Percentiles rank a stretch among this genome's conserved stretches.
These are phyloP conservation scores for Avena eriantha DNA, from an alignment of 176 grass and related monocot species.

Conservation along the genomic window DNA sequence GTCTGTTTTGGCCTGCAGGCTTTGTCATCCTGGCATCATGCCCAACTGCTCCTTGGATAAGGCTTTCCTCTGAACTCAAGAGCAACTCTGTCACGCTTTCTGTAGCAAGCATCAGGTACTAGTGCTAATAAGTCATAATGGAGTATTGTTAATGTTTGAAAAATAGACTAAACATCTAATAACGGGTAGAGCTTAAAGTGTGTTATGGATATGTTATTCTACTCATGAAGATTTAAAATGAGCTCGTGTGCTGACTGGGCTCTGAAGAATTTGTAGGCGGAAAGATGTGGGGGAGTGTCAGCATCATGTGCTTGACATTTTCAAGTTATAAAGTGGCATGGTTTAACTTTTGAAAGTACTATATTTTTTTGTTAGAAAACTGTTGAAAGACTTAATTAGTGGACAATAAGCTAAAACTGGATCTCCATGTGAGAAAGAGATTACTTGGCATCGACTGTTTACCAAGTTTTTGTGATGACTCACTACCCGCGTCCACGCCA, in stretches of 20 bases:
- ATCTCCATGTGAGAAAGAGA: neutral
- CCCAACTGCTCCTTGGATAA: constrained; percentile 18
- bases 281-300: constrained; percentile 2
- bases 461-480: neutral
- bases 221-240: neutral
- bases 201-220: neutral
- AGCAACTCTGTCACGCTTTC: neutral
- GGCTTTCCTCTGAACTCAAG: neutral
- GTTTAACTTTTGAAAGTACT: neutral
- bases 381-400: neutral
- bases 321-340: neutral
- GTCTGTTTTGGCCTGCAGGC: constrained; percentile 15
- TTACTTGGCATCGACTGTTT: neutral
- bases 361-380: neutral
- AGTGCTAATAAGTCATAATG: neutral
- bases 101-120: neutral
- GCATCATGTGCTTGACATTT: constrained; percentile 2
- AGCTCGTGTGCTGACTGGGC: neutral
- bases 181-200: neutral
- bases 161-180: neutral
- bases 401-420: neutral
- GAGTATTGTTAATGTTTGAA: neutral
- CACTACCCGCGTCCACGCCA: no score
- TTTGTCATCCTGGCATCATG: constrained; percentile 32
- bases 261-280: constrained; percentile 8